A percentile compares a stretch with the other conserved stretches of the same genome.
Conservation (phyloP, 345 rosid genomes). For the Tarenaya hassleriana region DNA sequence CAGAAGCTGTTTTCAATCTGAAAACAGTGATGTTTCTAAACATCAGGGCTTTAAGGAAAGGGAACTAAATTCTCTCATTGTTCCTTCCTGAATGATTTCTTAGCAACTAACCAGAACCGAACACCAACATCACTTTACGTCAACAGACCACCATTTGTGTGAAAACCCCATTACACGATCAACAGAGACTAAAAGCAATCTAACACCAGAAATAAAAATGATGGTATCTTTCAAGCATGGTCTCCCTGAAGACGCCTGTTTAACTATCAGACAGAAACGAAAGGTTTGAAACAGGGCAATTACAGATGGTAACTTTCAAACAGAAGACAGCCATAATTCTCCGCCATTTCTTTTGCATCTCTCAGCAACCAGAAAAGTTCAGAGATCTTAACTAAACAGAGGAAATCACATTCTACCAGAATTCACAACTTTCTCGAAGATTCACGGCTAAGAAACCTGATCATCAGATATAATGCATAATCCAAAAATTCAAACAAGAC, state of each 20-base stretch:
- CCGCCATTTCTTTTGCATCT: not conserved
- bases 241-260: too few relatives aligned
- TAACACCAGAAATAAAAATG: not conserved
- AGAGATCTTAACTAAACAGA: constrained; percentile 7
- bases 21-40: too few relatives aligned
- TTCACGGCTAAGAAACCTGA: not conserved
- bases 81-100: too few relatives aligned
- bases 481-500: not conserved
- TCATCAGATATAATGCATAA: not conserved
- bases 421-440: not conserved
- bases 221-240: too few relatives aligned
- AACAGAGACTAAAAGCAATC: not conserved
- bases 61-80: too few relatives aligned
- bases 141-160: not conserved
- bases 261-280: too few relatives aligned
- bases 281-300: too few relatives aligned
- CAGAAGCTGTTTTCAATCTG: too few relatives aligned
- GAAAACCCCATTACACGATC: not conserved
- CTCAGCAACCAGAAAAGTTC: constrained; percentile 3
- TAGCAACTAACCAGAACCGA: not conserved
- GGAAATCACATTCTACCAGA: not conserved
- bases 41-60: too few relatives aligned
- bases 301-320: not conserved
- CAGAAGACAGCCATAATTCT: not conserved
- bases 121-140: not conserved